Conservation (phyloP, 2,329 filamentous ascomycete species). For the Leptographium lundbergii region DNA sequence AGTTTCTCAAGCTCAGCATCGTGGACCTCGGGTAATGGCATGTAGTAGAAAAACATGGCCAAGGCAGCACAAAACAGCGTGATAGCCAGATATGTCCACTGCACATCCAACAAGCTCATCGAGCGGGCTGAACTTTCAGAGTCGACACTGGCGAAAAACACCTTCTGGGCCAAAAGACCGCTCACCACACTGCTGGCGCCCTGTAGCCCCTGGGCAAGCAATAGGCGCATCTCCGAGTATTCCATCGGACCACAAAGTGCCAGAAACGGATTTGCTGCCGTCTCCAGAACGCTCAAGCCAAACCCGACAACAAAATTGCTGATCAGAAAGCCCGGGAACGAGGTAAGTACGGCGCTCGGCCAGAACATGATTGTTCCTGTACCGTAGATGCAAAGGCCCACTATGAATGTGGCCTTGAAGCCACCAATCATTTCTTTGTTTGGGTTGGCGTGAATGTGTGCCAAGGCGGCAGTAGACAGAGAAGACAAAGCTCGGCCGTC, state of each 20-base stretch:
- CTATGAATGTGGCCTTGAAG: slow-evolving; percentile 70
- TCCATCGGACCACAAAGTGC: slow-evolving; percentile 59
- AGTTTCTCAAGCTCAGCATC: slow-evolving; percentile 41
- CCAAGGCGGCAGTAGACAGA: background rate
- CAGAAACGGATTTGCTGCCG: slow-evolving; percentile 65
- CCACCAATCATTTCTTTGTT: slow-evolving; percentile 41
- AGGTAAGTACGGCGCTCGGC: slow-evolving; percentile 63
- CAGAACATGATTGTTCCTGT: slow-evolving; percentile 75
- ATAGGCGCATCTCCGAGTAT: slow-evolving; percentile 62
- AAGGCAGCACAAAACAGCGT: slow-evolving; percentile 61
- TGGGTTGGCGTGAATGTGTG: background rate
- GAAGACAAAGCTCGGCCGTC: background rate
- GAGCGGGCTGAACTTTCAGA: slow-evolving; percentile 10
- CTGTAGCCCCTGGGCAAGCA: slow-evolving; percentile 65
- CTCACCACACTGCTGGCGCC: slow-evolving; percentile 63
- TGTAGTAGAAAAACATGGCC: slow-evolving; percentile 56
- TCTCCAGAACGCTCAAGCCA: slow-evolving; percentile 65
- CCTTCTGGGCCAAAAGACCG: slow-evolving; percentile 57
- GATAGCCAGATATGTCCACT: slow-evolving; percentile 78
- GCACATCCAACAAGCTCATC: slow-evolving; percentile 55
- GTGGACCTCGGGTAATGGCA: slow-evolving; percentile 49
- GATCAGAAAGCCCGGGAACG: slow-evolving; percentile 67
- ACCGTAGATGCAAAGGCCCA: slow-evolving; percentile 62
- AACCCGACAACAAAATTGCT: slow-evolving; percentile 64
- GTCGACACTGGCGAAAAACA: slow-evolving; percentile 55